phyloP scores from a whole-genome alignment of 352 stramenopile genomes.

The Phytophthora fragariae region DNA sequence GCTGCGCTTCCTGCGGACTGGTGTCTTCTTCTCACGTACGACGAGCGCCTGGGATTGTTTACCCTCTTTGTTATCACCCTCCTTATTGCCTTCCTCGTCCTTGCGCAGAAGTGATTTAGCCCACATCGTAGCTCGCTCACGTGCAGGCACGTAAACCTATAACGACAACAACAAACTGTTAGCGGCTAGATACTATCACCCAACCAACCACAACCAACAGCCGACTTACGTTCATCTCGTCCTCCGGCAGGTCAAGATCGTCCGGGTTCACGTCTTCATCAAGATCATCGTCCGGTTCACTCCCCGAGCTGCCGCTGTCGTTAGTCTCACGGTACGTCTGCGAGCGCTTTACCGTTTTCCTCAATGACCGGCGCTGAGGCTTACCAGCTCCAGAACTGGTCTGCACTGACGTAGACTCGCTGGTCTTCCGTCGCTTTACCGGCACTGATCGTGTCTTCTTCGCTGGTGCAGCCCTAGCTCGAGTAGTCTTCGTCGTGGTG shows the following conservation, averaged over 20 bases:
- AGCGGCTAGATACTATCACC: not conserved
- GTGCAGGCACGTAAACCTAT: conserved; percentile 73
- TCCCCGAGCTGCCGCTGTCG: conserved; percentile 41
- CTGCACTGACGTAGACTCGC: conserved; percentile 14
- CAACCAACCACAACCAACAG: not conserved
- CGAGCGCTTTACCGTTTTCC: conserved; percentile 58
- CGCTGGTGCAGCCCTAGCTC: conserved; percentile 26
- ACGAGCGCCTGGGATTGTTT: conserved; percentile 33
- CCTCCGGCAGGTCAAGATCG: conserved; percentile 57
- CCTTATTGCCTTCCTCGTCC: conserved; percentile 38
- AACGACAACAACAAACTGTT: not conserved
- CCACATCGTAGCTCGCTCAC: conserved; percentile 78
- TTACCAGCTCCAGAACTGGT: conserved; percentile 7
- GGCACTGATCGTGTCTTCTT: conserved; percentile 26
- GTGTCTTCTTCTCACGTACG: conserved; percentile 43
- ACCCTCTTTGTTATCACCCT: conserved; percentile 25
- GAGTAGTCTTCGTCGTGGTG: conserved; percentile 46
- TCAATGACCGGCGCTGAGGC: conserved; percentile 37
- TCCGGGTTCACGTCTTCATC: conserved; percentile 53
- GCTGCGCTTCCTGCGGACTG: conserved; percentile 59
- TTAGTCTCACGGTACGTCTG: conserved; percentile 45
- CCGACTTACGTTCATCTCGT: conserved; percentile 39
- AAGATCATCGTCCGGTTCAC: conserved; percentile 46
- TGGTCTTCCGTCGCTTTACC: conserved; percentile 37
- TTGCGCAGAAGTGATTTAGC: conserved; percentile 69